These are phyloP conservation scores for Ceratocystis eucalypticola DNA, from an alignment of 2,329 filamentous ascomycete genomes.

Conservation along the genomic window DNA sequence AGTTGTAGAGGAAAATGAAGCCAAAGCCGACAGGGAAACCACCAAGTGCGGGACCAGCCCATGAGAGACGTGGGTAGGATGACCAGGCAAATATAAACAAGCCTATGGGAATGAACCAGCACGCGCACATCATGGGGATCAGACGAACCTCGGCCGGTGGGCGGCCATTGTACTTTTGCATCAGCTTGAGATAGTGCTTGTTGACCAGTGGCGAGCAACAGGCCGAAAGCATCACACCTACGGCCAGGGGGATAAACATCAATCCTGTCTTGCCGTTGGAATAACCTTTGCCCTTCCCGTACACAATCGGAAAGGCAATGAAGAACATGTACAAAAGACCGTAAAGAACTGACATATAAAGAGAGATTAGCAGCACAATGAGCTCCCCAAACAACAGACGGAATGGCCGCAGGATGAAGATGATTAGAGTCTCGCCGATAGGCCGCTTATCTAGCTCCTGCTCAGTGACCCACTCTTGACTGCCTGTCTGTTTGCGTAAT, in stretches of 20 bases:
- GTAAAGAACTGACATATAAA: slow-evolving; percentile 79
- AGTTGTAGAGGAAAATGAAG: slow-evolving; percentile 74
- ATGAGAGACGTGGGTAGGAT: slow-evolving; percentile 50
- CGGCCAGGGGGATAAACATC: slow-evolving; percentile 74
- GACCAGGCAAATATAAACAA: slow-evolving; percentile 48
- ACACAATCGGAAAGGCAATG: slow-evolving; percentile 57
- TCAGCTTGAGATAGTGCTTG: slow-evolving; percentile 60
- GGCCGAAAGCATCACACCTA: slow-evolving; percentile 55
- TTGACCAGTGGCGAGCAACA: slow-evolving; percentile 60
- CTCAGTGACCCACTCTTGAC: slow-evolving; percentile 59
- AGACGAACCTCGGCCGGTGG: slow-evolving; percentile 67
- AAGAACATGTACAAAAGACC: slow-evolving; percentile 67
- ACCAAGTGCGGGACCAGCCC: slow-evolving; percentile 59
- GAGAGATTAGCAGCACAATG: slow-evolving; percentile 68
- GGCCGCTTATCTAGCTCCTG: slow-evolving; percentile 64
- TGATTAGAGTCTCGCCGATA: slow-evolving; percentile 50
- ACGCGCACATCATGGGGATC: slow-evolving; percentile 68
- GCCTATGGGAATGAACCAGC: slow-evolving; percentile 54
- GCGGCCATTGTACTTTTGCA: slow-evolving; percentile 49
- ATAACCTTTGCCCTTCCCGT: slow-evolving; percentile 67
- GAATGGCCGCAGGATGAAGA: slow-evolving; percentile 72
- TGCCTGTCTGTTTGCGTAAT: slow-evolving; percentile 54
- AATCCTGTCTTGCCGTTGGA: slow-evolving; percentile 59
- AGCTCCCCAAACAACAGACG: slow-evolving; percentile 73
- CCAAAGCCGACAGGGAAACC: slow-evolving; percentile 63